Evolutionary conservation across 169 alveolate genomes (phyloP).

Genomic region (Cryptosporidium ryanae): DNA sequence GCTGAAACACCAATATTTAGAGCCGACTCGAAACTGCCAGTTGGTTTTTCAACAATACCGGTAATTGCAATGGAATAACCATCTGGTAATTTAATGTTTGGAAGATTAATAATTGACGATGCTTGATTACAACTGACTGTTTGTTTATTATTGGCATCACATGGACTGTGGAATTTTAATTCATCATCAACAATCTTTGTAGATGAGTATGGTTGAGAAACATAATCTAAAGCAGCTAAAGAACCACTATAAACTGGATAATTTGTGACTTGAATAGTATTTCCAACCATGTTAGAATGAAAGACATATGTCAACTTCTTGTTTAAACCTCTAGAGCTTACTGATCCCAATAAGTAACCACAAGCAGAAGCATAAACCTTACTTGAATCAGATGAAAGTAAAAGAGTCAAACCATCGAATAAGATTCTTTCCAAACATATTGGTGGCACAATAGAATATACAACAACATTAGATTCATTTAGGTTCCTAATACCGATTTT

Average conservation of each 20-base stretch:
- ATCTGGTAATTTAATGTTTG: background rate
- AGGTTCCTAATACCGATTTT: slow-evolving; percentile 52
- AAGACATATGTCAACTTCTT: slow-evolving; percentile 5
- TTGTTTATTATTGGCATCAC: slow-evolving; percentile 4
- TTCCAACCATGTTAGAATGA: slow-evolving; percentile 14
- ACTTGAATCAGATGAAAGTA: slow-evolving; percentile 20
- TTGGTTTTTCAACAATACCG: slow-evolving; percentile 47
- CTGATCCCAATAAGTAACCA: slow-evolving; percentile 20
- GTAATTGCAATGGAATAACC: slow-evolving; percentile 45
- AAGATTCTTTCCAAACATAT: slow-evolving; percentile 43
- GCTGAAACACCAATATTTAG: slow-evolving; percentile 38
- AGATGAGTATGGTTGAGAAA: background rate
- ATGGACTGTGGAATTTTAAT: slow-evolving; percentile 35
- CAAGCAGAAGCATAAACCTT: slow-evolving; percentile 19
- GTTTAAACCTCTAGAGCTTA: slow-evolving; percentile 25
- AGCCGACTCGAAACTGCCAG: slow-evolving; percentile 17
- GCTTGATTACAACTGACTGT: background rate
- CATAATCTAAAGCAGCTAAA: background rate
- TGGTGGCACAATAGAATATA: slow-evolving; percentile 18
- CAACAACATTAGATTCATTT: slow-evolving; percentile 18
- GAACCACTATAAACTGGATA: slow-evolving; percentile 45
- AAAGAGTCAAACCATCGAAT: slow-evolving; percentile 34
- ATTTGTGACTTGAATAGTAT: slow-evolving; percentile 1
- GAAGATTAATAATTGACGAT: slow-evolving; percentile 18
- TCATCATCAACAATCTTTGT: background rate